Evolutionary conservation across 768 basidiomycete genomes (phyloP).

Genomic region (Exsudoporus frostii): DNA sequence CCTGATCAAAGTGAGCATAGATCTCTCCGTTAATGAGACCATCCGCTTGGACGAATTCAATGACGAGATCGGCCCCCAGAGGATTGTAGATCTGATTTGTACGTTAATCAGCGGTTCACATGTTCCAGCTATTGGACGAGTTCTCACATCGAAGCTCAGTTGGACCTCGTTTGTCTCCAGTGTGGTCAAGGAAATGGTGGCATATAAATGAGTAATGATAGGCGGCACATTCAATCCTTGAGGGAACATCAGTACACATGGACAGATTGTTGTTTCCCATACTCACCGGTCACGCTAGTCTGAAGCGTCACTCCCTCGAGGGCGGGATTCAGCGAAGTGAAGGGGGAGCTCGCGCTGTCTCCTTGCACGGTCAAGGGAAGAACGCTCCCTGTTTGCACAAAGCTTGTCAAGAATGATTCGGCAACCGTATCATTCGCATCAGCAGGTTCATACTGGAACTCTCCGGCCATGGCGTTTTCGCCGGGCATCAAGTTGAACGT

Average conservation of each 20-base stretch:
- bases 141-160: constrained; percentile 55
- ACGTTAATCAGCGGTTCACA: not conserved
- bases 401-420: constrained; percentile 55
- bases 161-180: constrained; percentile 49
- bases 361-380: constrained; percentile 58
- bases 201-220: constrained; percentile 56
- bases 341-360: constrained; percentile 58
- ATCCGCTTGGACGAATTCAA: constrained; percentile 58
- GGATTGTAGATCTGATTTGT: constrained; percentile 50
- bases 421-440: constrained; percentile 66
- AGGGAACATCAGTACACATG: not conserved
- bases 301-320: constrained; percentile 50
- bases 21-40: constrained; percentile 46
- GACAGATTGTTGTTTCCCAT: not conserved
- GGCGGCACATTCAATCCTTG: constrained; percentile 48
- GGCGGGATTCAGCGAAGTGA: constrained; percentile 53
- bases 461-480: constrained; percentile 46
- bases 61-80: constrained; percentile 51
- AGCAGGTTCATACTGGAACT: constrained; percentile 67
- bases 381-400: constrained; percentile 49
- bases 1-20: constrained; percentile 57
- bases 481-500: constrained; percentile 58
- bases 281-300: constrained; percentile 47
- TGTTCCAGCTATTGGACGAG: not conserved
- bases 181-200: constrained; percentile 48